These are phyloP conservation scores for Suhomyces xylopsoci DNA, from an alignment of 805 yeast genomes.

Conservation along the genomic window DNA sequence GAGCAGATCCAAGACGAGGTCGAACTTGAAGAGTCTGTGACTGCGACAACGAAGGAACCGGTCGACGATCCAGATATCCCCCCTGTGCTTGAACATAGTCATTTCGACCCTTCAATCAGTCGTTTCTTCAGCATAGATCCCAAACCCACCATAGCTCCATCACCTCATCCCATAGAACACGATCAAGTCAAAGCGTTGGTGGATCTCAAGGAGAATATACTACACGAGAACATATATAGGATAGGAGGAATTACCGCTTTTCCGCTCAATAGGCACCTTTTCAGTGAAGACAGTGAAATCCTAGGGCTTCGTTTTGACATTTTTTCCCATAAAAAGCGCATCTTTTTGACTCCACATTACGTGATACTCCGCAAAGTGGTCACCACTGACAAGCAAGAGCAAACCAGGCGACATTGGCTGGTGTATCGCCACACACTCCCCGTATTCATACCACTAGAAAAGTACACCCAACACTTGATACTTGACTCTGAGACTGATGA, in stretches of 20 bases:
- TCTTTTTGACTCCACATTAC: constrained; percentile 45
- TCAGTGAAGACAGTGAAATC: constrained; percentile 25
- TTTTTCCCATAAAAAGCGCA: constrained; percentile 19
- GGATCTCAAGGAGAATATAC: constrained; percentile 28
- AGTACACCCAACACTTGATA: constrained; percentile 12
- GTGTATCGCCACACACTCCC: constrained; percentile 39
- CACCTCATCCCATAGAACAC: neutral
- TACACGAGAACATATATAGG: constrained; percentile 46
- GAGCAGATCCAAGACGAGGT: constrained; percentile 10
- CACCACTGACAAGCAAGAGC: constrained; percentile 4
- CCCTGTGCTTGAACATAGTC: constrained; percentile 22
- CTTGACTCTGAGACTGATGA: constrained; percentile 8
- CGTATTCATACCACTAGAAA: constrained; percentile 24
- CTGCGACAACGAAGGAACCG: neutral
- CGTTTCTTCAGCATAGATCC: constrained; percentile 14
- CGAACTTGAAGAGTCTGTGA: neutral
- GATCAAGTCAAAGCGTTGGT: constrained; percentile 4
- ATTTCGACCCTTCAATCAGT: constrained; percentile 29
- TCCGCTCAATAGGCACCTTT: constrained; percentile 40
- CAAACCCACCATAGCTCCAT: neutral
- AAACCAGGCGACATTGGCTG: constrained; percentile 20
- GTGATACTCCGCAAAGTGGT: constrained; percentile 32
- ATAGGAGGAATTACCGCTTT: constrained; percentile 51
- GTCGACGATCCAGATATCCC: constrained; percentile 8
- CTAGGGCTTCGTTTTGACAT: constrained; percentile 53